These are phyloP conservation scores for Myriangium duriaei DNA, from an alignment of 2,329 filamentous ascomycete genomes.

Conservation along the genomic window DNA sequence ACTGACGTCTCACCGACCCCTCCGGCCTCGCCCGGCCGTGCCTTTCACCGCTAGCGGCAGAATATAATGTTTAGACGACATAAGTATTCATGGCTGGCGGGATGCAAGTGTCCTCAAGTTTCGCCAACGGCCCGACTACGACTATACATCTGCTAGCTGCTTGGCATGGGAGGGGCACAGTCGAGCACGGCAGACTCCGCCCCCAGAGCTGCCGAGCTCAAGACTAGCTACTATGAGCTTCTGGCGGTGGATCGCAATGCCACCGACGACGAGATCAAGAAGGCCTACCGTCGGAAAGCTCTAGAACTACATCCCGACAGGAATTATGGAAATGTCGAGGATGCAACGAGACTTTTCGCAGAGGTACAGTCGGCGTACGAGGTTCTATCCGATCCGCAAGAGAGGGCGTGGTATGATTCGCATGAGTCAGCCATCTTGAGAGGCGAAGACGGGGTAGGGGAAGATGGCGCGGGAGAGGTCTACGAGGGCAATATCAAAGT, in stretches of 20 bases:
- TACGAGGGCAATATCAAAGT: constrained; percentile 59
- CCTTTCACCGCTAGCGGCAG: neutral
- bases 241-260: constrained; percentile 61
- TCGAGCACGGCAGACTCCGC: constrained; percentile 23
- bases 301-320: constrained; percentile 91
- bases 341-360: constrained; percentile 73
- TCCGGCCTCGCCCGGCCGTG: no score
- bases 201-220: constrained; percentile 29
- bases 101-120: no score
- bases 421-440: constrained; percentile 76
- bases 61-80: no score
- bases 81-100: no score
- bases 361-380: constrained; percentile 91
- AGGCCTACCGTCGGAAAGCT: constrained; percentile 80
- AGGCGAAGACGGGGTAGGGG: constrained; percentile 43
- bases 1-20: neutral
- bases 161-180: constrained; percentile 34
- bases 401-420: constrained; percentile 94
- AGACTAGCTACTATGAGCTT: constrained; percentile 77
- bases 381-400: constrained; percentile 88
- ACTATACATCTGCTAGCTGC: neutral
- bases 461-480: constrained; percentile 31
- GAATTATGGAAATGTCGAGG: constrained; percentile 75
- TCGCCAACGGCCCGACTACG: neutral
- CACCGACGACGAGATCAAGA: constrained; percentile 85